These are phyloP conservation scores for Urochloa ruziziensis DNA, from an alignment of 176 grass and related monocot genomes.

Conservation along the genomic window DNA sequence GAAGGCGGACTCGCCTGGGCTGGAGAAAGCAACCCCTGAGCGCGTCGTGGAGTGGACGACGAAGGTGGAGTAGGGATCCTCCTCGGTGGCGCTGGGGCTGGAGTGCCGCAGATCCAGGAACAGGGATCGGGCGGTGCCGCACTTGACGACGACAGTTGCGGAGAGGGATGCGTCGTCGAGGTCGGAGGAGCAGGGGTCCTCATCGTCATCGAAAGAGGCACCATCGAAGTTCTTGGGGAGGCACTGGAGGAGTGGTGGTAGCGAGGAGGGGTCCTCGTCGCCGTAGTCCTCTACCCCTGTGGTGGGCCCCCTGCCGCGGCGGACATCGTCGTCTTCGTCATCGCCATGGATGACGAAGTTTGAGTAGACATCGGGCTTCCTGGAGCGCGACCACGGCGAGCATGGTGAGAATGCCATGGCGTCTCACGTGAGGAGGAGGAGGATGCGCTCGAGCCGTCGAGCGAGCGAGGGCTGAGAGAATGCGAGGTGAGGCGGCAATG, in stretches of 20 bases:
- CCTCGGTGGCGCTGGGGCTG: constrained; percentile 45
- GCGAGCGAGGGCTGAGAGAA: too few relatives aligned
- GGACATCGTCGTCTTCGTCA: constrained; percentile 35
- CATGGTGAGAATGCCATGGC: constrained; percentile 77
- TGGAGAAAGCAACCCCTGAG: constrained; percentile 26
- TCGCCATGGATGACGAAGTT: constrained; percentile 73
- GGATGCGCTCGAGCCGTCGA: too few relatives aligned
- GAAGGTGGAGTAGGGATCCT: constrained; percentile 69
- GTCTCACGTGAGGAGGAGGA: constrained; percentile 30
- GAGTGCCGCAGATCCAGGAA: constrained; percentile 69
- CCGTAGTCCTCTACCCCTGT: constrained; percentile 40
- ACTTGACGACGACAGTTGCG: constrained; percentile 66
- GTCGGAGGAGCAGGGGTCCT: constrained; percentile 57
- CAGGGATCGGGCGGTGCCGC: constrained; percentile 53
- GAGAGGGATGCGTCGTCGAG: constrained; percentile 47
- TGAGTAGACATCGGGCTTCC: constrained; percentile 74
- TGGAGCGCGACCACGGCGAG: constrained; percentile 62
- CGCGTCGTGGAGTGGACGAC: constrained; percentile 45
- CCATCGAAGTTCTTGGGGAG: constrained; percentile 97
- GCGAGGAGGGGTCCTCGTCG: constrained; percentile 72
- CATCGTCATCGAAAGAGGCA: constrained; percentile 79
- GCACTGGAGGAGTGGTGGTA: constrained; percentile 97
- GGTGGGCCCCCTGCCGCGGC: neutral
- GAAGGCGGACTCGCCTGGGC: constrained; percentile 43
- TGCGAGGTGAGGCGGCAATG: too few relatives aligned